phyloP scores from a whole-genome alignment of 2,329 filamentous ascomycete species.

The Chrysosporium keratinophilum region DNA sequence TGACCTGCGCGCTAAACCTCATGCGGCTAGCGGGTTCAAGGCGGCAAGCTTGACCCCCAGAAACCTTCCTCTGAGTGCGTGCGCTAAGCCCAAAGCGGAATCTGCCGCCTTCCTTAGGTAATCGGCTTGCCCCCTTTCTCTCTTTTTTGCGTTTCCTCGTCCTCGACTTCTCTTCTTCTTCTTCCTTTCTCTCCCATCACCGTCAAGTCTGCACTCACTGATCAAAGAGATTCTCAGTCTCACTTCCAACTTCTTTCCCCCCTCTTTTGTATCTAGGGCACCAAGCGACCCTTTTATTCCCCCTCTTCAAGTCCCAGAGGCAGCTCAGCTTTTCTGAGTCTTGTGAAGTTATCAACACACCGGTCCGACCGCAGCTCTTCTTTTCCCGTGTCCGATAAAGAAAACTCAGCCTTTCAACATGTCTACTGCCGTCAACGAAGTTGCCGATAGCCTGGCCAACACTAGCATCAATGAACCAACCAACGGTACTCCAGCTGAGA shows the following conservation, averaged over 20 bases:
- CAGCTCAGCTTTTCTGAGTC: conserved; percentile 52
- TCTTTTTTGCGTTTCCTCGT: conserved; percentile 7
- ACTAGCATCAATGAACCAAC: conserved; percentile 48
- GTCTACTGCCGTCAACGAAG: conserved; percentile 70
- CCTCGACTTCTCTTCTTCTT: conserved; percentile 15
- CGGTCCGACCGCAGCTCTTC: conserved; percentile 30
- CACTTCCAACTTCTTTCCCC: conserved; percentile 20
- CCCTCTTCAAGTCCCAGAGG: conserved; percentile 48
- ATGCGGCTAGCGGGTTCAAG: background rate
- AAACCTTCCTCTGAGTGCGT: background rate
- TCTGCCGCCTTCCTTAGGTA: conserved; percentile 7
- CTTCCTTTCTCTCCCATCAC: conserved; percentile 18
- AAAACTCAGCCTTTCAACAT: conserved; percentile 47
- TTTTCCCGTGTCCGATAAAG: conserved; percentile 23
- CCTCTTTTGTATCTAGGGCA: conserved; percentile 60
- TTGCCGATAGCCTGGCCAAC: conserved; percentile 56
- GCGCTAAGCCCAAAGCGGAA: background rate
- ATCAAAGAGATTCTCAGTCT: conserved; percentile 15
- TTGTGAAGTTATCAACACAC: conserved; percentile 34
- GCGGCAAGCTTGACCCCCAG: background rate
- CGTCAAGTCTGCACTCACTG: conserved; percentile 13
- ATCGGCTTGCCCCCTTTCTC: conserved; percentile 9
- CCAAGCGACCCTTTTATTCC: conserved; percentile 70
- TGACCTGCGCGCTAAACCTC: too few relatives aligned
- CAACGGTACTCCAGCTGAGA: conserved; percentile 50